phyloP scores from a whole-genome alignment of 2,329 filamentous ascomycete genomes.

The Colletotrichum acutatum region DNA sequence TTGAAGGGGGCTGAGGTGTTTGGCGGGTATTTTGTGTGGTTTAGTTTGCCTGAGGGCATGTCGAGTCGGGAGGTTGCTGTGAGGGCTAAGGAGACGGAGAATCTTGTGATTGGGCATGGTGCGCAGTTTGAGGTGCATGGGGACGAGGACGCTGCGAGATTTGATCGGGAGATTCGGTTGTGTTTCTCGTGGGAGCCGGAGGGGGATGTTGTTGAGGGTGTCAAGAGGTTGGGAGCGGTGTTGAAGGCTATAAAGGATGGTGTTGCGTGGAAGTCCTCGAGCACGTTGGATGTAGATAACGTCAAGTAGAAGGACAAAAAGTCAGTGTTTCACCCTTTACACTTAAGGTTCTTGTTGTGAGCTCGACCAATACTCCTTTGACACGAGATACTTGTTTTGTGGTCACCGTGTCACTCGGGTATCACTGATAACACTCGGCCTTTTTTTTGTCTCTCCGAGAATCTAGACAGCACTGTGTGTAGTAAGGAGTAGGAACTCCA shows the following conservation, averaged over 20 bases:
- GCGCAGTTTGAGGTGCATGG: conserved; percentile 75
- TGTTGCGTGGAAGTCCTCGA: conserved; percentile 34
- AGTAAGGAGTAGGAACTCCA: too few species aligned
- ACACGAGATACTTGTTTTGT: too few species aligned
- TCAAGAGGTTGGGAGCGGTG: conserved; percentile 69
- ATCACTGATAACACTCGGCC: too few species aligned
- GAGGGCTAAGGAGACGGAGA: conserved; percentile 69
- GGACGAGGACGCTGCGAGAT: conserved; percentile 63
- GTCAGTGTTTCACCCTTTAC: not conserved
- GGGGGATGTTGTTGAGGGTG: conserved; percentile 72
- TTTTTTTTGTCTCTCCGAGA: too few species aligned
- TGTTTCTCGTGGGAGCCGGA: conserved; percentile 81
- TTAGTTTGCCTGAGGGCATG: conserved; percentile 66
- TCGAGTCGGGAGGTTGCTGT: conserved; percentile 67
- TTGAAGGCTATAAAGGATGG: conserved; percentile 46
- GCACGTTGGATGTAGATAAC: conserved; percentile 24
- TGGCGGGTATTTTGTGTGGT: conserved; percentile 90
- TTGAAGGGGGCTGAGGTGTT: conserved; percentile 59
- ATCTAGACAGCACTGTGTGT: too few species aligned
- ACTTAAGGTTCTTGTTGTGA: fast-evolving
- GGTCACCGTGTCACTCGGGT: too few species aligned
- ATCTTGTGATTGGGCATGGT: conserved; percentile 75
- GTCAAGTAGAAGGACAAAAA: conserved; percentile 17
- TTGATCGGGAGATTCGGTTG: conserved; percentile 70
- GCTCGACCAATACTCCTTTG: not conserved